Evolutionary conservation across 2,329 filamentous ascomycete species (phyloP).

Genomic region (Tolypocladium pustulatum): DNA sequence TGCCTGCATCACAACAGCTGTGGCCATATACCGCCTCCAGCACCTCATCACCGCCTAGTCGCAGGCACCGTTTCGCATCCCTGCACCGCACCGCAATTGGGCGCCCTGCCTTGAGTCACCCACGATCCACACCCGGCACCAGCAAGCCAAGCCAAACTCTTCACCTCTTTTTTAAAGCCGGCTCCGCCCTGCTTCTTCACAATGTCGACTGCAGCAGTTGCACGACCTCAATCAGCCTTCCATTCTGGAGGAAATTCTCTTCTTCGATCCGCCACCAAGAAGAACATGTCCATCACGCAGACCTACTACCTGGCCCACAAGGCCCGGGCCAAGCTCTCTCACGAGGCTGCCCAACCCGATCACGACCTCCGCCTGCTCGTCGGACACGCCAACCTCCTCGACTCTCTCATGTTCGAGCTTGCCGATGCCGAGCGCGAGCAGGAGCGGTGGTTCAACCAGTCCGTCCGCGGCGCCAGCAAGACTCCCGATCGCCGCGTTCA

Average conservation of each 20-base stretch:
- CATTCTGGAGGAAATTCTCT: slow-evolving; percentile 10
- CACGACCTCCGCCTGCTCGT: slow-evolving; percentile 94
- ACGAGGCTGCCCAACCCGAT: slow-evolving; percentile 79
- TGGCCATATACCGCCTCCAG: slow-evolving; percentile 3
- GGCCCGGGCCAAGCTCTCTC: slow-evolving; percentile 89
- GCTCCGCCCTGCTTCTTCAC: slow-evolving; percentile 8
- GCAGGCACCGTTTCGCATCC: slow-evolving; percentile 10
- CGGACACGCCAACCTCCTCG: slow-evolving; percentile 95
- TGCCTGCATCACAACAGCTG: neutral
- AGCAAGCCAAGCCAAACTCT: neutral
- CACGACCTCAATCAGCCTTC: slow-evolving; percentile 10
- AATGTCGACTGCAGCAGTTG: slow-evolving; percentile 19
- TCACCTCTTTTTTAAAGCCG: slow-evolving; percentile 1
- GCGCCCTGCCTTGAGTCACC: slow-evolving; percentile 15
- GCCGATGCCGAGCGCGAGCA: slow-evolving; percentile 92
- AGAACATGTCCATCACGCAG: slow-evolving; percentile 95
- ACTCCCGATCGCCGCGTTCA: slow-evolving; percentile 64
- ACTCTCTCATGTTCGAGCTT: slow-evolving; percentile 84
- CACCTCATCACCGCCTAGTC: slow-evolving; percentile 15
- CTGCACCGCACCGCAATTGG: slow-evolving; percentile 15
- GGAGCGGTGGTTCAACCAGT: slow-evolving; percentile 96
- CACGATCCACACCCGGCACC: slow-evolving; percentile 1
- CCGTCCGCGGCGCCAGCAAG: slow-evolving; percentile 63
- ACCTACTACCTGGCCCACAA: slow-evolving; percentile 98
- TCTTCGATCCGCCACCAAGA: slow-evolving; percentile 37